These are phyloP conservation scores for Reticulascus tulasneorum DNA, from an alignment of 2,329 filamentous ascomycete genomes.

Conservation along the genomic window DNA sequence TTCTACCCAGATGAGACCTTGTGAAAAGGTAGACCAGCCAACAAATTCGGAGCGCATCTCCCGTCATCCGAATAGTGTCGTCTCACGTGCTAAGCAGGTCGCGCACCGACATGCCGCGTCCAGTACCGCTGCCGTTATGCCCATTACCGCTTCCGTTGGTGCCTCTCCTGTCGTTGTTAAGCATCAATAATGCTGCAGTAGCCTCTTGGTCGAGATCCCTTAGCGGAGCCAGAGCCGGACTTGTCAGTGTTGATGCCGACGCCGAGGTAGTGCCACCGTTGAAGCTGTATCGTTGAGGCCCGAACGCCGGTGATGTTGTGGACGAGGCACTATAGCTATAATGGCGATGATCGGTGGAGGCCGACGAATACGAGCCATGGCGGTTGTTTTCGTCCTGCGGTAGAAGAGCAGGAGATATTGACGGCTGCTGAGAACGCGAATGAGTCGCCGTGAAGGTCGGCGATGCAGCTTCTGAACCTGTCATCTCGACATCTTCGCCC, in stretches of 20 bases:
- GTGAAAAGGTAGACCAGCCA: no score
- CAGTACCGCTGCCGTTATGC: conserved; percentile 27
- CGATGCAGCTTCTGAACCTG: conserved; percentile 46
- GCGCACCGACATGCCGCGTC: conserved; percentile 49
- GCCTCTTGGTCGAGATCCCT: conserved; percentile 68
- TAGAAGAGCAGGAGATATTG: conserved; percentile 48
- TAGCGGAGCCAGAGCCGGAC: conserved; percentile 53
- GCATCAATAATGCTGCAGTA: conserved; percentile 81
- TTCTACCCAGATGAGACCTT: no score
- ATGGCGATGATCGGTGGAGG: conserved; percentile 46
- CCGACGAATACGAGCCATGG: conserved; percentile 52
- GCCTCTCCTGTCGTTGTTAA: conserved; percentile 71
- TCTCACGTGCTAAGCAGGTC: conserved; percentile 50
- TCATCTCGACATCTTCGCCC: conserved; percentile 58
- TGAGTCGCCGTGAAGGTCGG: conserved; percentile 36
- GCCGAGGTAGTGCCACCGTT: conserved; percentile 30
- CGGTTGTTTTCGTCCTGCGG: conserved; percentile 41
- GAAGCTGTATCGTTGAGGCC: conserved; percentile 42
- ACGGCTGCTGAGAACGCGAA: conserved; percentile 36
- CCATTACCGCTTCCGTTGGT: conserved; percentile 42
- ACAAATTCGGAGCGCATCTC: no score
- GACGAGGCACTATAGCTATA: conserved; percentile 44
- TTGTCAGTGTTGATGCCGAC: conserved; percentile 52
- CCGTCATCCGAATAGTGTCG: no score
- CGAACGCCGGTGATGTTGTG: conserved; percentile 56